phyloP scores from a whole-genome alignment of 208 protist genomes.

The Acanthamoeba triangularis region DNA sequence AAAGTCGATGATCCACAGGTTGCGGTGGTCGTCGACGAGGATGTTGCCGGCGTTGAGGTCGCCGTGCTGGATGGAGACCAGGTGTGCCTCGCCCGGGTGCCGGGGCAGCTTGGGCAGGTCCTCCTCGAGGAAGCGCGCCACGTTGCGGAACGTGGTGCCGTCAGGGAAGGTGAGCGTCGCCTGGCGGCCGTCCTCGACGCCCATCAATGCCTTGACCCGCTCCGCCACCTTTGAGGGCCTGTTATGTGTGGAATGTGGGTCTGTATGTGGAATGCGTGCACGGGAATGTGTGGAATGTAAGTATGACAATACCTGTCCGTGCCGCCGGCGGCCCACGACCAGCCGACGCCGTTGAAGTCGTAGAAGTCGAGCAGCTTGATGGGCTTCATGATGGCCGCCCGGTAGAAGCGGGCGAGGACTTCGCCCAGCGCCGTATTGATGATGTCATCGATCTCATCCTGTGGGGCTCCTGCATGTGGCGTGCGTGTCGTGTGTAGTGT shows the following conservation, averaged over 20 bases:
- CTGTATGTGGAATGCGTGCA: neutral
- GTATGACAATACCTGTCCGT: neutral
- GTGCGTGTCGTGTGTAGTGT: neutral
- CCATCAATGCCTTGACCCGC: neutral
- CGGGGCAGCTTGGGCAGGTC: constrained; percentile 51
- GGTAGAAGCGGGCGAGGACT: constrained; percentile 47
- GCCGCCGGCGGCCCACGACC: constrained; percentile 38
- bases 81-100: neutral
- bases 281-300: neutral
- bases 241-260: neutral
- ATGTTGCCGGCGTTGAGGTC: constrained; percentile 57
- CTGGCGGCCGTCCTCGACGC: constrained; percentile 30
- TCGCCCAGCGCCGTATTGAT: constrained; percentile 38
- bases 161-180: neutral
- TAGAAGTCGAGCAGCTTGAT: constrained; percentile 68
- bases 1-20: constrained; percentile 68
- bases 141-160: neutral
- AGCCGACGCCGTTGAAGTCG: constrained; percentile 45
- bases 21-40: constrained; percentile 34
- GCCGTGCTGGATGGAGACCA: constrained; percentile 55
- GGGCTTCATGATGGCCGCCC: neutral
- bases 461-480: constrained; percentile 16
- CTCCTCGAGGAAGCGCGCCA: constrained; percentile 32
- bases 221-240: constrained; percentile 17
- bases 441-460: constrained; percentile 43